Evolutionary conservation across 768 basidiomycete genomes (phyloP), one percentile per base, ranked within the genome.

Genomic region (Crepidotus variabilis): DNA sequence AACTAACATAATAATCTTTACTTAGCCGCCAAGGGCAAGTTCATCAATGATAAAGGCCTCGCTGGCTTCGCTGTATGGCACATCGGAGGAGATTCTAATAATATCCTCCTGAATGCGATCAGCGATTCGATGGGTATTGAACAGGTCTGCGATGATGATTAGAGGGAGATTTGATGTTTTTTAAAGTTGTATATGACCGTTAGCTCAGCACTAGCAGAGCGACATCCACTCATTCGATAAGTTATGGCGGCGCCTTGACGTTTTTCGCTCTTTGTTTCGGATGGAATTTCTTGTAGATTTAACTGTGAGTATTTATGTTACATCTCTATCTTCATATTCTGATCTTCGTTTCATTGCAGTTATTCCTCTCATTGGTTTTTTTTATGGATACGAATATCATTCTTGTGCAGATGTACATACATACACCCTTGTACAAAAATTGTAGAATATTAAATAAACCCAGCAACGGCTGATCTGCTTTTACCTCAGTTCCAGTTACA

Each of bases 51-150:
- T 13, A 67, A 70, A 1, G 76, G 76, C 1, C 71, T 91, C 2
- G 74, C 69, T 50, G 89, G 88, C 1, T 88, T 87, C 65, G 69
- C 83, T 1, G 80, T 88, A 69, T 90, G 86, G 86, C 77, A 88
- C 60, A 75, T 80, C 43, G 79, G 76, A 3, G 86, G 85, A 6
- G 88, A 89, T 66, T 77, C 66, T n/a, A 47, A 79, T 1, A 73
- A 86, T 63, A 78, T 84, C 32, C 76, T 89, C 21, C 63, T 88
- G 1, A 72, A 80, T 56, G 67, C 86, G 4, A 86, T 89, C 52
- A 72, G 71, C 50, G 60, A 69, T 39, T 72, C 74, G 0, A 72
- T 78, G 65, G 68, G 69, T 24, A 67, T 72, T n/a, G 59, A 57
- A n/a, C 49, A 54, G 56, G 62, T 46, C 32, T 72, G 61, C 39